Percentiles rank a stretch among this genome's conserved stretches.
Conservation (phyloP, 2,329 filamentous ascomycete genomes). For the Endothia cerciana region DNA sequence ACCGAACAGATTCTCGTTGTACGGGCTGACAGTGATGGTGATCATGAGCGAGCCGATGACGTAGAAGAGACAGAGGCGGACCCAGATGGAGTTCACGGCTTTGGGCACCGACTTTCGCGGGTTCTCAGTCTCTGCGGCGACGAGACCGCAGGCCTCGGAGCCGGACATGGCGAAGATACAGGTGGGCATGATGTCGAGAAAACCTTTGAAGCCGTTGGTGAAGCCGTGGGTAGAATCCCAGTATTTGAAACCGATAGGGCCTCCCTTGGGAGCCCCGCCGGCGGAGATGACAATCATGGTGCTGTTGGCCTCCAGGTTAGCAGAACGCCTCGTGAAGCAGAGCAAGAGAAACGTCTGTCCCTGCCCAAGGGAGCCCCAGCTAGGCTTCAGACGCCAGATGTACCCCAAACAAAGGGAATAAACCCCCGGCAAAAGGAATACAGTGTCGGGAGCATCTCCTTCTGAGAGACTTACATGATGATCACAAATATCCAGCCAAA, state of each 20-base stretch:
- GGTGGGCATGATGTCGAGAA: constrained; percentile 57
- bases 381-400: not conserved
- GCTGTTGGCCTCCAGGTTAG: constrained; percentile 5
- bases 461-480: constrained; percentile 38
- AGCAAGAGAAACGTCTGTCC: no score
- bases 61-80: constrained; percentile 51
- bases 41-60: constrained; percentile 49
- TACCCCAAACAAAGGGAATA: not conserved
- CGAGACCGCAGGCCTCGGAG: constrained; percentile 47
- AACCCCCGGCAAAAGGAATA: no score
- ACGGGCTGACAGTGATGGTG: constrained; percentile 47
- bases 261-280: constrained; percentile 43
- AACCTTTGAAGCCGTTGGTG: constrained; percentile 50
- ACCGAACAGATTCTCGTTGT: constrained; percentile 46
- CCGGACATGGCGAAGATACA: constrained; percentile 56
- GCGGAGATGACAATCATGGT: constrained; percentile 48
- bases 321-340: no score
- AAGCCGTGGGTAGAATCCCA: constrained; percentile 46
- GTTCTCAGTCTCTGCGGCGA: constrained; percentile 48
- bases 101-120: constrained; percentile 47
- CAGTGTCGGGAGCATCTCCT: no score
- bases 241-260: constrained; percentile 48
- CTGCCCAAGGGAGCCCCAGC: not conserved
- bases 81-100: constrained; percentile 50
- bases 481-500: constrained; percentile 53